phyloP scores from a whole-genome alignment of 2,329 filamentous ascomycete species.

The Pseudogymnoascus sp. region DNA sequence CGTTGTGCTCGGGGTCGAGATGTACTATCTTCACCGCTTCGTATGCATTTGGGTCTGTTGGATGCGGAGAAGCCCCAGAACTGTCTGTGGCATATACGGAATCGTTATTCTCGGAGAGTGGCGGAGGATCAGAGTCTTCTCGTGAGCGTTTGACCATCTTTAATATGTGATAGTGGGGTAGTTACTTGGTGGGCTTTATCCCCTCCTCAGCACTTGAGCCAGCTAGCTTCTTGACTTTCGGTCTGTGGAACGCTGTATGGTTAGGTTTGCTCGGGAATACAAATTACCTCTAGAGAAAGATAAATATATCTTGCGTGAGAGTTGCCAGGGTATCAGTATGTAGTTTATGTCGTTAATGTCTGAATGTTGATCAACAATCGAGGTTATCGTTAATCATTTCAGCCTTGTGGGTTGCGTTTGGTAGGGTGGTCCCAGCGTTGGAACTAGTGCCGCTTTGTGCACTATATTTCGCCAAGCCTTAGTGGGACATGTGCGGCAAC shows the following conservation, averaged over 20 bases:
- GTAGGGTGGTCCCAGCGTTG: background rate
- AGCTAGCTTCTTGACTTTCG: conserved; percentile 15
- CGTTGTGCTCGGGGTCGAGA: conserved; percentile 49
- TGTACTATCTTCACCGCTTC: conserved; percentile 50
- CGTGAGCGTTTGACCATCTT: conserved; percentile 56
- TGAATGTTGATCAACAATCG: background rate
- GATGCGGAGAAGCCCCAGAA: conserved; percentile 24
- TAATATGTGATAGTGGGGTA: conserved; percentile 28
- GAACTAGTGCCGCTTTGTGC: background rate
- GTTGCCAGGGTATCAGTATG: background rate
- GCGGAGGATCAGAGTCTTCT: conserved; percentile 40
- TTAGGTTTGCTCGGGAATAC: background rate
- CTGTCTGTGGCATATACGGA: conserved; percentile 13
- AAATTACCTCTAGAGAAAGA: background rate
- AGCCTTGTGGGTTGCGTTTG: background rate
- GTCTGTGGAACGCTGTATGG: conserved; percentile 12
- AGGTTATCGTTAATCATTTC: conserved; percentile 1
- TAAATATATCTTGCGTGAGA: background rate
- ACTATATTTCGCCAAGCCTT: conserved; percentile 5
- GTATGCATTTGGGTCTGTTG: conserved; percentile 16
- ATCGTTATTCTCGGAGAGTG: conserved; percentile 14
- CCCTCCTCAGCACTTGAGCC: conserved; percentile 6
- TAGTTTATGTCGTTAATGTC: background rate
- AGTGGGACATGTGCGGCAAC: conserved; percentile 6
- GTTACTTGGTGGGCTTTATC: conserved; percentile 24